Evolutionary conservation across 2,329 filamentous ascomycete genomes (phyloP).

Genomic region (Colletotrichum eremochloae): DNA sequence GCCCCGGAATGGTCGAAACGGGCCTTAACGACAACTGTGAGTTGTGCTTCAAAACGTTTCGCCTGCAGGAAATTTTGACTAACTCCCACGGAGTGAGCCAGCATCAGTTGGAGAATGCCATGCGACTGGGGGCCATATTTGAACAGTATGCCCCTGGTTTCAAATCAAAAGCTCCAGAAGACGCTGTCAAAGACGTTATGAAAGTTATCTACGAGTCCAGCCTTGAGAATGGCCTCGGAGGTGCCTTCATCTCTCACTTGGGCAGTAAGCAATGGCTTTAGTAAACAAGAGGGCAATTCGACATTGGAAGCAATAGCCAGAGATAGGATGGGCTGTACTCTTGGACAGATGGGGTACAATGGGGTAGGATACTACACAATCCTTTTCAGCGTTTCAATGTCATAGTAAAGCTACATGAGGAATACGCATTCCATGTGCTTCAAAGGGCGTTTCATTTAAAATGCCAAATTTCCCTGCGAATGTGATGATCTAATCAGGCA

Average conservation of each 20-base stretch:
- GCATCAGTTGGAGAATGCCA: conserved; percentile 46
- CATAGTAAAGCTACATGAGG: too few relatives aligned
- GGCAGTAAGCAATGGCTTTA: conserved; percentile 68
- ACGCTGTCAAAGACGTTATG: conserved; percentile 52
- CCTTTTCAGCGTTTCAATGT: too few relatives aligned
- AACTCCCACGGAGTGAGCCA: conserved; percentile 42
- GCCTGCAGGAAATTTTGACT: neutral
- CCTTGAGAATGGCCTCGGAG: conserved; percentile 61
- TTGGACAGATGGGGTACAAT: too few relatives aligned
- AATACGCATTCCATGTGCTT: too few relatives aligned
- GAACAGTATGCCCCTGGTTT: conserved; percentile 56
- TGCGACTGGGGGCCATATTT: conserved; percentile 49
- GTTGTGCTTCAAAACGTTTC: conserved; percentile 2
- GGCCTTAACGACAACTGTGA: conserved; percentile 49
- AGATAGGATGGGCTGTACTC: too few relatives aligned
- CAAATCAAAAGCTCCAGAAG: conserved; percentile 51
- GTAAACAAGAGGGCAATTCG: neutral
- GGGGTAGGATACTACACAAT: too few relatives aligned
- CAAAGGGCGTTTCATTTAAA: too few relatives aligned
- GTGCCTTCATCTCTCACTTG: conserved; percentile 66
- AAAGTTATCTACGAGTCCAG: conserved; percentile 54
- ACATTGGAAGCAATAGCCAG: neutral
- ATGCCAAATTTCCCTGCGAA: too few relatives aligned
- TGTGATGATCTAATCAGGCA: too few relatives aligned
- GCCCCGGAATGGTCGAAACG: conserved; percentile 64